Evolutionary conservation across 2,329 filamentous ascomycete species (phyloP), one percentile per base, ranked within the genome.

Genomic region (Camillea tinctor): DNA sequence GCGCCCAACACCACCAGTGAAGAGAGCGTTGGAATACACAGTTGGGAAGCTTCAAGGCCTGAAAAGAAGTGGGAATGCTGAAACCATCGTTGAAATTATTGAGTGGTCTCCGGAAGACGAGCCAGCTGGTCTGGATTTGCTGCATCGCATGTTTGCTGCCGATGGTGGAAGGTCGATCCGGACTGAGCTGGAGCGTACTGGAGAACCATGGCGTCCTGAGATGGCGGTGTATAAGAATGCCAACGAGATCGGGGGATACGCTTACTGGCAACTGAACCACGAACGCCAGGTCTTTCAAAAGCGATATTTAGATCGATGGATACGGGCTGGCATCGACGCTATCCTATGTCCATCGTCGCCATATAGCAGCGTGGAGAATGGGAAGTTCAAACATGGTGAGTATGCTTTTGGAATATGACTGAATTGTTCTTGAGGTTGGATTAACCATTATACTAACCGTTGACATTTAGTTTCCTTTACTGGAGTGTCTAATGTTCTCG

Each of bases 1-100:
- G 4, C 78, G 74, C 4, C 88, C 89, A 0, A 89, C 90, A 55
- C 88, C 89, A 2, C 88, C 88, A 0, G 80, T 91, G 3, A 74
- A 78, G 0, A 79, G 87, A 5, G 87, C 85, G 1, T 71, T 91
- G 9, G 71, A 74, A 2, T 71, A 76, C 5, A 74, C 83, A 0
- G 78, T 77, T 0, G 71, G 75, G 2, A n/a, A n/a, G n/a, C n/a
- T n/a, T n/a, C n/a, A n/a, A n/a, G n/a, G n/a, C n/a, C n/a, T n/a
- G n/a, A n/a, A n/a, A n/a, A n/a, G n/a, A n/a, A n/a, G n/a, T n/a
- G n/a, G n/a, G n/a, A n/a, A n/a, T n/a, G n/a, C n/a, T n/a, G n/a
- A n/a, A n/a, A n/a, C n/a, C n/a, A n/a, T n/a, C 77, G 72, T 54
- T 65, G 79, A 84, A 5, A 60, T 88, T 0, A 68, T 86, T 1